Base-by-base conservation (phyloP, 495 filamentous ascomycete species). In the Hypoxylon fragiforme region DNA sequence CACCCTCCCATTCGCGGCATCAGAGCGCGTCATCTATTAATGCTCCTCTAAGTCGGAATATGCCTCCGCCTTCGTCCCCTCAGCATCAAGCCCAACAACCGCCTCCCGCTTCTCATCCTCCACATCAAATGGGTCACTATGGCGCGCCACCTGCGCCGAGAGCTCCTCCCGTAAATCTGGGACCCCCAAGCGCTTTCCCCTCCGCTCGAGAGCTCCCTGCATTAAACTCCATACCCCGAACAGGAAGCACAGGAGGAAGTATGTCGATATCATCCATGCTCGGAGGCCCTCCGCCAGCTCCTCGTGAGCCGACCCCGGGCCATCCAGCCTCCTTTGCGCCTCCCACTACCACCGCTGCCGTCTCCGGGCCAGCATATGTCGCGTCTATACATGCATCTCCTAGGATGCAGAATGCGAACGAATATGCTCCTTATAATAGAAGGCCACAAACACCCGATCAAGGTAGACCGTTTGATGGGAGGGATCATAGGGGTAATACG, bases 251-350 rank as follows among this genome's bases (percentile, higher is more conserved):
- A 7, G 83, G 84, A 11, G 87, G 87, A 70, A 88, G 87, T 75
- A 97, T 98, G 94, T 95, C 94, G 15, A 98, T 98, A 63, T 94
- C 90, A 7, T 89, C 94, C 15, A 90, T 98, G 80, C 82, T 98
- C 15, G 86, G 86, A 37, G 82, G 83, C n/a, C 81, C 86, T 30
- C 69, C 81, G 13, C 64, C 75, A 6, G 55, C 69, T 36, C 46
- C 64, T 52, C 75, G 81, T 43, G 81, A 88, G 55, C 64, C 64
- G n/a, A 68, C 70, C 7, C 66, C 79, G 36, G 68, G 73, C 20
- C 67, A 75, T 20, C 68, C 71, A 18, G 69, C 77, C 7, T 78
- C 81, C 22, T 85, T 86, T 54, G 73, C 75, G 47, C 77, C 77
- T 38, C 78, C 76, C 35, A 71, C 73, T 11, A 68, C 75, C 16